These are phyloP conservation scores for Amanita rubescens DNA, from an alignment of 768 basidiomycete genomes.

Conservation along the genomic window DNA sequence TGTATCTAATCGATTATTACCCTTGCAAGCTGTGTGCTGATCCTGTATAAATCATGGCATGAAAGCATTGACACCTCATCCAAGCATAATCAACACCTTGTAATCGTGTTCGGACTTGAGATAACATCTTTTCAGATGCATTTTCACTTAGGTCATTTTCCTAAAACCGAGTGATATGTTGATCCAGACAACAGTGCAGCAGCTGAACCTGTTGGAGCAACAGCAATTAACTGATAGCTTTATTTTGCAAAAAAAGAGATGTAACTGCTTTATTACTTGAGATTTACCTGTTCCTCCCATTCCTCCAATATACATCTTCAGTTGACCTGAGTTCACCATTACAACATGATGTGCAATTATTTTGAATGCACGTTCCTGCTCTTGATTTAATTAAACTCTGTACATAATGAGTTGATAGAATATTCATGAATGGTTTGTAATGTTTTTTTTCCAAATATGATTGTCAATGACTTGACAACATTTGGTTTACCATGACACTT, in stretches of 20 bases:
- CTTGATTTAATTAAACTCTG: constrained; percentile 15
- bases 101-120: too few relatives aligned
- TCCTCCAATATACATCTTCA: constrained; percentile 22
- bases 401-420: constrained; percentile 2
- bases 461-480: too few relatives aligned
- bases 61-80: constrained; percentile 32
- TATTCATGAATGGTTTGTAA: not conserved
- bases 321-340: constrained; percentile 7
- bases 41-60: constrained; percentile 17
- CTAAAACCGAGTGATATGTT: too few relatives aligned
- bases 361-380: too few relatives aligned
- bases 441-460: too few relatives aligned
- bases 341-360: too few relatives aligned
- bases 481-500: too few relatives aligned
- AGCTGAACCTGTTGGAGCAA: constrained; percentile 21
- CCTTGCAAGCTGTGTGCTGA: constrained; percentile 14
- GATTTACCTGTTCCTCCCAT: too few relatives aligned
- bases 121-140: too few relatives aligned
- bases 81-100: constrained; percentile 21
- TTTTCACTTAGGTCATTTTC: constrained; percentile 9
- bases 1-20: too few relatives aligned
- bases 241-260: constrained; percentile 14
- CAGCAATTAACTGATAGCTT: constrained; percentile 12
- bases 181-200: too few relatives aligned
- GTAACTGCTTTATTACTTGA: constrained; percentile 13